Evolutionary conservation across 768 basidiomycete species (phyloP), one percentile per base, ranked within the genome.

Genomic region (Auriscalpium orientale): DNA sequence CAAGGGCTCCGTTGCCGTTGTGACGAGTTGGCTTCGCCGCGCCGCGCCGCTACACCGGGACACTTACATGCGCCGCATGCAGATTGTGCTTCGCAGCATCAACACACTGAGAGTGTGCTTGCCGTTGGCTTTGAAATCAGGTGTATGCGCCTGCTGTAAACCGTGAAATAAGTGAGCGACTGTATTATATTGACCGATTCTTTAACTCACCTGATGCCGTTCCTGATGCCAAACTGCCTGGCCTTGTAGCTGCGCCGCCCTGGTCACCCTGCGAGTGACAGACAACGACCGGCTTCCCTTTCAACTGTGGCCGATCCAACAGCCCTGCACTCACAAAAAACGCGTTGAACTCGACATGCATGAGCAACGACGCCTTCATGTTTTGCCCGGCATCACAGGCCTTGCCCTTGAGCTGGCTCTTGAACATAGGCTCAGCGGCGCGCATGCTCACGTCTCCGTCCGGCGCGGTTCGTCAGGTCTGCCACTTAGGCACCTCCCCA

Each of bases 281-380:
- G 0, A 99, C 97, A 0, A 95, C 94, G 10, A 87, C 85, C 0
- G 97, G 91, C 66, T 89, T 91, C 1, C 94, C 93, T 53, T 81
- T 82, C 46, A 97, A 70, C 57, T 95, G 80, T 0, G 92, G 91
- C 2, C 93, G 76, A 56, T 77, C 82, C 2, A 89, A 76, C 50
- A 95, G 71, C 0, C 93, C 91, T 16, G 87, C 95, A 1, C 90
- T 85, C 11, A 98, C 95, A 66, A 98, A 99, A 76, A 98, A 98
- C 60, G 87, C 91, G 65, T 99, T 97, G 61, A 98, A 98, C 68
- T 94, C 91, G 62, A 89, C 91, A 64, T 94, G 91, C 89, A 94
- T 90, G 64, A 93, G 87, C 11, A 89, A 81, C 15, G 79, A 77
- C 46, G 83, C 79, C 35, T 75, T 61, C 18, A 75, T 72, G 2